These are phyloP conservation scores for Mortierella sp. DNA, from an alignment of 371 early-diverging fungal genomes.

Conservation along the genomic window DNA sequence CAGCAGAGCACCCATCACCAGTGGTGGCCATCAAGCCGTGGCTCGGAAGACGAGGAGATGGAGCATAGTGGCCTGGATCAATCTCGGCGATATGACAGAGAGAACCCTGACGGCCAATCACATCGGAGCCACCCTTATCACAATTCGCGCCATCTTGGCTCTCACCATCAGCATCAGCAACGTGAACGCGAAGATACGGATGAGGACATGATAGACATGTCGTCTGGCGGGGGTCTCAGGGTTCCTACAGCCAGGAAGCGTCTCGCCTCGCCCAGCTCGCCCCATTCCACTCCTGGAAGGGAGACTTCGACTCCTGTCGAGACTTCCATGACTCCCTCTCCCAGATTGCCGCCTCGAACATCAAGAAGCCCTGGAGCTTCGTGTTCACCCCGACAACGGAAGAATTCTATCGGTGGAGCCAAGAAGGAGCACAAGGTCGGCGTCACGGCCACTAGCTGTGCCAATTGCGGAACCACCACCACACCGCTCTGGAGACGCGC, in stretches of 20 bases:
- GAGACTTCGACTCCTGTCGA: constrained; percentile 3
- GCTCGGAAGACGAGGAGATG: constrained; percentile 10
- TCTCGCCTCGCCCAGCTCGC: constrained; percentile 20
- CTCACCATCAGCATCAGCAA: constrained; percentile 1
- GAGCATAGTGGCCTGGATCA: constrained; percentile 2
- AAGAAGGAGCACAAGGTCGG: constrained; percentile 33
- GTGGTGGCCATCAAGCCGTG: neutral
- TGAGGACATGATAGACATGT: constrained; percentile 22
- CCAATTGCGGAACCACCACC: constrained; percentile 89
- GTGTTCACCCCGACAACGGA: constrained; percentile 26
- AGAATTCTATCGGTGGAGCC: constrained; percentile 29
- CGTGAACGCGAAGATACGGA: constrained; percentile 15
- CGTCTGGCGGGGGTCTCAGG: constrained; percentile 1
- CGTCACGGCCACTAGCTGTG: constrained; percentile 75
- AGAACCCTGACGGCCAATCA: constrained; percentile 1
- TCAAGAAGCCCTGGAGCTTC: constrained; percentile 10
- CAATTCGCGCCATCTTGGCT: constrained; percentile 20
- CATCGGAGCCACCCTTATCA: constrained; percentile 6
- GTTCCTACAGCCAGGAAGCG: constrained; percentile 24
- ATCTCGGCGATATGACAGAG: neutral
- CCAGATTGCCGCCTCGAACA: constrained; percentile 22
- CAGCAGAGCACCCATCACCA: neutral
- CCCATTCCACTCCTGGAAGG: neutral
- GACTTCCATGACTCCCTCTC: constrained; percentile 30
- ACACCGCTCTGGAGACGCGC: constrained; percentile 96